Conservation (phyloP, 306 rosid species). For the Vicia sativa region DNA sequence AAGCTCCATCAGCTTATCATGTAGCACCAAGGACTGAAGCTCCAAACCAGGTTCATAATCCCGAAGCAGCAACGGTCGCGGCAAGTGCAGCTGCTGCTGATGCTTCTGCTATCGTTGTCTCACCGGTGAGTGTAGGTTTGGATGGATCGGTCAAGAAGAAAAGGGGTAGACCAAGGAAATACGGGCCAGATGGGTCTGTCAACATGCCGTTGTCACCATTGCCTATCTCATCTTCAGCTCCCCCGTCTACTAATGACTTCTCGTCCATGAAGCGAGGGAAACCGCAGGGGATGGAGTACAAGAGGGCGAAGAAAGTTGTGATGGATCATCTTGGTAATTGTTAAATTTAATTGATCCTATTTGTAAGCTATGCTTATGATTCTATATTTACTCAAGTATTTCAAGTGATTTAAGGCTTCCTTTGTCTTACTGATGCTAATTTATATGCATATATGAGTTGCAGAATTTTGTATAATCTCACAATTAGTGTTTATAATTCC, state of each 20-base stretch:
- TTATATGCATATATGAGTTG: too few species aligned
- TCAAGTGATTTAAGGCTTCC: too few species aligned
- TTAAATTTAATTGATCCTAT: neutral
- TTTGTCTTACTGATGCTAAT: too few species aligned
- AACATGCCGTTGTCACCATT: constrained; percentile 73
- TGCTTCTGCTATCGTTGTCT: constrained; percentile 30
- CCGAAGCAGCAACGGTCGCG: constrained; percentile 5
- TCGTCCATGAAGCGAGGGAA: constrained; percentile 63
- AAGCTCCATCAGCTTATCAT: constrained; percentile 82
- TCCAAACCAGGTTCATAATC: constrained; percentile 51
- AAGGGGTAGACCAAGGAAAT: constrained; percentile 90
- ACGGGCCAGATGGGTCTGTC: constrained; percentile 79
- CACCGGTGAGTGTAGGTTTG: constrained; percentile 58
- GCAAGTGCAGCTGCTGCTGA: neutral
- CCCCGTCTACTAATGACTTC: constrained; percentile 50
- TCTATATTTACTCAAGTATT: too few species aligned
- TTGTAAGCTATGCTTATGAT: too few species aligned
- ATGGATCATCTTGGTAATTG: constrained; percentile 61
- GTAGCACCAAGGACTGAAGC: constrained; percentile 79
- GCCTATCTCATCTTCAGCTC: constrained; percentile 71
- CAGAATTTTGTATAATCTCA: too few species aligned
- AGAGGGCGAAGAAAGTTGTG: constrained; percentile 60
- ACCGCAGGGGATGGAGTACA: constrained; percentile 57
- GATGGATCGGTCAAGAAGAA: constrained; percentile 67
- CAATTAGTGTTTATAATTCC: too few species aligned